A percentile compares a stretch with the other conserved stretches of the same genome.
Conservation (phyloP, 2,329 filamentous ascomycete species). For the Venturia effusa region DNA sequence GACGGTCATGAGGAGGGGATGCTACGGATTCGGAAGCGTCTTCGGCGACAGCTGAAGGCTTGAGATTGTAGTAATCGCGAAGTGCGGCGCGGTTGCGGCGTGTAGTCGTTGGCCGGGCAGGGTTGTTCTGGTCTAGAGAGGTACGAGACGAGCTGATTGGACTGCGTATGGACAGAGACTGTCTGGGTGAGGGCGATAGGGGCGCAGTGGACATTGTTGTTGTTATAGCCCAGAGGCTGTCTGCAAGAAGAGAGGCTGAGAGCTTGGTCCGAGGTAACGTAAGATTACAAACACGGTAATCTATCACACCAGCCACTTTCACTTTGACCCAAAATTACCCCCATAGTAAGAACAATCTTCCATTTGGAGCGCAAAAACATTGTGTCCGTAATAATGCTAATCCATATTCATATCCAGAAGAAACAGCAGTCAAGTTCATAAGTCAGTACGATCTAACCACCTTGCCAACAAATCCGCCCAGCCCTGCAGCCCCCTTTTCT, state of each 20-base stretch:
- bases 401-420: too few relatives aligned
- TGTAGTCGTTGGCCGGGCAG: slow-evolving; percentile 13
- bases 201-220: background rate
- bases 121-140: slow-evolving; percentile 9
- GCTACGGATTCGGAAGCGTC: slow-evolving; percentile 18
- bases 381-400: too few relatives aligned
- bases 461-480: slow-evolving; percentile 63
- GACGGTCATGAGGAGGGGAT: background rate
- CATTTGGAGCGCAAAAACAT: too few relatives aligned
- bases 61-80: slow-evolving; percentile 89
- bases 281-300: too few relatives aligned
- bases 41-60: slow-evolving; percentile 33
- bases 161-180: slow-evolving; percentile 10
- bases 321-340: too few relatives aligned
- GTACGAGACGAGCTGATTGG: slow-evolving; percentile 8
- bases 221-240: background rate
- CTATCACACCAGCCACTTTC: background rate
- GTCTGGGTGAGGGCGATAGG: slow-evolving; percentile 9
- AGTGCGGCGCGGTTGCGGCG: slow-evolving; percentile 73
- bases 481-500: slow-evolving; percentile 40
- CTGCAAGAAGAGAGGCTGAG: background rate
- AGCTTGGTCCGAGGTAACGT: too few relatives aligned
- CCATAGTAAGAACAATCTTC: too few relatives aligned
- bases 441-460: slow-evolving; percentile 39
- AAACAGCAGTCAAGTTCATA: background rate